These are phyloP conservation scores for Bauhinia variegata DNA, from an alignment of 306 rosid genomes.

Conservation along the genomic window DNA sequence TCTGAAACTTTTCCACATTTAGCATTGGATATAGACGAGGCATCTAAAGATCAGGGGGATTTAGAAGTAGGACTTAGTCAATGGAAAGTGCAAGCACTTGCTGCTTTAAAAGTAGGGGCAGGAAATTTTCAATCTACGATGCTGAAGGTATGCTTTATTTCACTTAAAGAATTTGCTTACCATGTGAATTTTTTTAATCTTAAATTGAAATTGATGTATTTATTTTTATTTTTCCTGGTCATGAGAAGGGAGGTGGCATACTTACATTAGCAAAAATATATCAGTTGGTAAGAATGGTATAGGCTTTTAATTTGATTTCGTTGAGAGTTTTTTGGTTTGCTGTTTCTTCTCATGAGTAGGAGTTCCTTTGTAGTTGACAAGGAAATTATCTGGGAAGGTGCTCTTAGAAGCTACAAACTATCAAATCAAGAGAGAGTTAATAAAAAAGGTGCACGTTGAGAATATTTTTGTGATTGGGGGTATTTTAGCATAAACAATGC, in stretches of 20 bases:
- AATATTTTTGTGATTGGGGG: not conserved
- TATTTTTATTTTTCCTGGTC: constrained; percentile 14
- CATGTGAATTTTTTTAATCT: constrained; percentile 11
- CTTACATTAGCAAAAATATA: constrained; percentile 71
- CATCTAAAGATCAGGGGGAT: constrained; percentile 51
- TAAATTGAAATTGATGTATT: constrained; percentile 25
- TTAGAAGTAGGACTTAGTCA: constrained; percentile 75
- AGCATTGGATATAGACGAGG: constrained; percentile 32
- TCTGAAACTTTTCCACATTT: constrained; percentile 43
- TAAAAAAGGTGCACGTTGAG: constrained; percentile 63
- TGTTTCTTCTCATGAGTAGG: constrained; percentile 31
- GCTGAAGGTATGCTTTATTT: constrained; percentile 58
- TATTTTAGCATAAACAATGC: too few species aligned
- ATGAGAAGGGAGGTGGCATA: constrained; percentile 75
- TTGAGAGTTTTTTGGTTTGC: not conserved
- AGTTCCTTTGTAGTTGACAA: constrained; percentile 58
- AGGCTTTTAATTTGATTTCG: constrained; percentile 33
- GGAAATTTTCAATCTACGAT: constrained; percentile 65
- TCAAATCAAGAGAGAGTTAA: constrained; percentile 79
- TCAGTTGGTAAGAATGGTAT: constrained; percentile 62
- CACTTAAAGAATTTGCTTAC: constrained; percentile 5
- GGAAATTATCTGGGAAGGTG: constrained; percentile 79
- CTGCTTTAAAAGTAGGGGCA: constrained; percentile 61
- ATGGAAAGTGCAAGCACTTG: constrained; percentile 68
- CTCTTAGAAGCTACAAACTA: constrained; percentile 85